Conservation (phyloP, 2,329 filamentous ascomycete species). For the Pseudogymnoascus sp. region DNA sequence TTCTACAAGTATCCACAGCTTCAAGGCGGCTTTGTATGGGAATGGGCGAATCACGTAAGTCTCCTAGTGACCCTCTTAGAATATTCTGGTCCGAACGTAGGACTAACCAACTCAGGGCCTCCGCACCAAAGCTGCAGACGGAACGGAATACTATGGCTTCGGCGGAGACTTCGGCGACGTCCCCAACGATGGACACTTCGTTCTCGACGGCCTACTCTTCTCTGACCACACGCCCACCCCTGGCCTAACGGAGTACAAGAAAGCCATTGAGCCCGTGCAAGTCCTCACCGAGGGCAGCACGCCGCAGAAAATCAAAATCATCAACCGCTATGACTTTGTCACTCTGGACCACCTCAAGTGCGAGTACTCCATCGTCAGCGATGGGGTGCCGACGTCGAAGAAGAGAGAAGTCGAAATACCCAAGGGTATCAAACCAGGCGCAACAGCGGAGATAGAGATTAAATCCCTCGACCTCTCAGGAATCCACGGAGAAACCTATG, state of each 20-base stretch:
- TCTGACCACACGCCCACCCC: slow-evolving; percentile 36
- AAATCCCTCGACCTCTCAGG: slow-evolving; percentile 14
- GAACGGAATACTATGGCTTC: slow-evolving; percentile 36
- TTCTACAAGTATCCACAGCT: slow-evolving; percentile 46
- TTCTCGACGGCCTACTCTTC: slow-evolving; percentile 36
- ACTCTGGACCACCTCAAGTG: slow-evolving; percentile 44
- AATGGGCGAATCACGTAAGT: slow-evolving; percentile 37
- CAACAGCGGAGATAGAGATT: slow-evolving; percentile 16
- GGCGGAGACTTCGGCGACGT: slow-evolving; percentile 39
- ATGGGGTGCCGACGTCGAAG: slow-evolving; percentile 31
- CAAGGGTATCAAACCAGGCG: slow-evolving; percentile 36
- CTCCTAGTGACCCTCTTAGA: neutral
- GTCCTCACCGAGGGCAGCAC: slow-evolving; percentile 19
- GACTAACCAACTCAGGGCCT: slow-evolving; percentile 25
- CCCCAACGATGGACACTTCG: slow-evolving; percentile 38
- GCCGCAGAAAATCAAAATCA: slow-evolving; percentile 22
- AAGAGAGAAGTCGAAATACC: slow-evolving; percentile 36
- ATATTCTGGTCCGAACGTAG: neutral
- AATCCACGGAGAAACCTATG: slow-evolving; percentile 34
- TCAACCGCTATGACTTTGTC: slow-evolving; percentile 46
- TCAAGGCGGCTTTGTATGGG: slow-evolving; percentile 47
- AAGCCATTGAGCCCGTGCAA: slow-evolving; percentile 35
- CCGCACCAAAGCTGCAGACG: slow-evolving; percentile 29
- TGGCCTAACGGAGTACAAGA: slow-evolving; percentile 35
- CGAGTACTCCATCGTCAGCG: slow-evolving; percentile 36